phyloP scores from a whole-genome alignment of 2,329 filamentous ascomycete species.

The Colletotrichum sp. region DNA sequence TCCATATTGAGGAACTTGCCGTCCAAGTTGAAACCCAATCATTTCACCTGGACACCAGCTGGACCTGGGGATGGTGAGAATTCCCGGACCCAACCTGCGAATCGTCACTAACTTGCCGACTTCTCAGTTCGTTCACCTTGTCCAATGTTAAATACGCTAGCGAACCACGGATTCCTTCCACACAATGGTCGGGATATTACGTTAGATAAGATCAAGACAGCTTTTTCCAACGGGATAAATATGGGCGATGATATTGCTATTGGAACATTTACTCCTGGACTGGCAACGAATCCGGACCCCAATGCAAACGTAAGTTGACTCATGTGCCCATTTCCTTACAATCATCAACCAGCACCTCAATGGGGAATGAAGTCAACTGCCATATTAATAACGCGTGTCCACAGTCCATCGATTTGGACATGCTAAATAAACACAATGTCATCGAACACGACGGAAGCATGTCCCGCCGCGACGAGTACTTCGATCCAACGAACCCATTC shows the following conservation, averaged over 20 bases:
- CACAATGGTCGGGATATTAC: constrained; percentile 49
- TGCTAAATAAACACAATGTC: constrained; percentile 51
- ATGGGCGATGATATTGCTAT: constrained; percentile 42
- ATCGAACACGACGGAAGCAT: constrained; percentile 56
- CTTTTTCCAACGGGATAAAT: constrained; percentile 44
- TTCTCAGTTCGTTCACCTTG: constrained; percentile 47
- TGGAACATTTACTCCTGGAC: constrained; percentile 46
- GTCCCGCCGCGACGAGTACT: constrained; percentile 52
- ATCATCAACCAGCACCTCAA: background rate
- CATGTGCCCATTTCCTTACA: accelerated
- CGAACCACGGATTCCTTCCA: constrained; percentile 55
- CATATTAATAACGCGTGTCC: background rate
- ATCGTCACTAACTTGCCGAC: background rate
- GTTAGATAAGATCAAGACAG: constrained; percentile 38
- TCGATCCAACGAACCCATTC: constrained; percentile 57
- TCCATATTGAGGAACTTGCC: background rate
- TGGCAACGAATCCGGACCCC: constrained; percentile 43
- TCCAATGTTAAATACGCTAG: constrained; percentile 55
- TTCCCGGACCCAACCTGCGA: too few species aligned
- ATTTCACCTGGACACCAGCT: background rate
- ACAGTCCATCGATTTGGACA: constrained; percentile 28
- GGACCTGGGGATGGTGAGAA: background rate
- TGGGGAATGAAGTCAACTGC: accelerated
- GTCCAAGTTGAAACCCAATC: background rate
- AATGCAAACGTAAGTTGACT: constrained; percentile 35